A percentile compares a stretch with the other conserved stretches of the same genome.
Evolutionary conservation across 805 yeast genomes (phyloP).

Genomic region (Candida insectalens): DNA sequence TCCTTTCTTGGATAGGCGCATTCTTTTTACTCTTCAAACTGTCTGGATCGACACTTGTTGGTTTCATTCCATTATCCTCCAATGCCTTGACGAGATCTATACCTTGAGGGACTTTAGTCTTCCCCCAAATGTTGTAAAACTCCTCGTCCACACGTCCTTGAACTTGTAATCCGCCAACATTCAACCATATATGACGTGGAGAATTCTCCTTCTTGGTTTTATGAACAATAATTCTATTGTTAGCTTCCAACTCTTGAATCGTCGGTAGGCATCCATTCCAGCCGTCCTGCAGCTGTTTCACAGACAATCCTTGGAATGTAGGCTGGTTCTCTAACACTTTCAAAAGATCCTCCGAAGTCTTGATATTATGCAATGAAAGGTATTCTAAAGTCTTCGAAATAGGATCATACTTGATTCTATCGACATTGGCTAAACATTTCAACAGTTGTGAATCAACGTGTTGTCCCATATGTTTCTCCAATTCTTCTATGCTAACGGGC

Average conservation of each 20-base stretch:
- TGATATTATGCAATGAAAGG: constrained; percentile 81
- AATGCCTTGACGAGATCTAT: constrained; percentile 73
- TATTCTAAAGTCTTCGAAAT: constrained; percentile 65
- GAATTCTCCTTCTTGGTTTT: constrained; percentile 89
- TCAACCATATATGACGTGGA: constrained; percentile 89
- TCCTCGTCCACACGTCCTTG: constrained; percentile 63
- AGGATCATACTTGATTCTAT: constrained; percentile 63
- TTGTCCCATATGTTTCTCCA: constrained; percentile 57
- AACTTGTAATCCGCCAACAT: constrained; percentile 49
- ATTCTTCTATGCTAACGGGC: constrained; percentile 57
- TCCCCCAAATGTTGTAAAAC: constrained; percentile 74
- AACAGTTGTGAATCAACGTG: constrained; percentile 55
- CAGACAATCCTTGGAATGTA: constrained; percentile 80
- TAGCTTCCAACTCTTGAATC: constrained; percentile 67
- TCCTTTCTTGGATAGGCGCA: constrained; percentile 46
- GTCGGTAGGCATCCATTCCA: constrained; percentile 87
- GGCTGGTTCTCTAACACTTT: constrained; percentile 68
- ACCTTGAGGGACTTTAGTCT: constrained; percentile 69
- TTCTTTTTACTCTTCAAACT: constrained; percentile 61
- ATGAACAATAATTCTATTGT: constrained; percentile 69
- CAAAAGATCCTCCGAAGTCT: constrained; percentile 68
- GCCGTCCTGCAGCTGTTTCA: constrained; percentile 73
- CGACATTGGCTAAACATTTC: constrained; percentile 64
- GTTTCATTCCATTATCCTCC: constrained; percentile 81
- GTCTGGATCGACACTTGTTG: constrained; percentile 97